Base-by-base conservation (phyloP, 805 yeast genomes). In the Spathaspora gorwiae region DNA sequence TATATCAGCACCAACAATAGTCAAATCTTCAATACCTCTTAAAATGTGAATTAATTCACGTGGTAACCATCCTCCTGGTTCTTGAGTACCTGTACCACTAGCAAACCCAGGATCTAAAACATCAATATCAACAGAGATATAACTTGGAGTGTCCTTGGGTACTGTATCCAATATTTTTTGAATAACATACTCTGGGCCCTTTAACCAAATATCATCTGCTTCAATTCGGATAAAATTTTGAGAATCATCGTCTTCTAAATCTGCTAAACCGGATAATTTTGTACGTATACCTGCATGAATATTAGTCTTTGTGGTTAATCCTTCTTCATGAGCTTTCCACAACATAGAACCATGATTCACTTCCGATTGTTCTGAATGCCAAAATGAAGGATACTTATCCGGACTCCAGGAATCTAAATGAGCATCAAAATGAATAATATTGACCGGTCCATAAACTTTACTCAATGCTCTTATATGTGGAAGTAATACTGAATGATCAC, bases 291-390 rank as follows among this genome's bases (percentile, higher is more conserved):
- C 95, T 24, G 87, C 84, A 57, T 87, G 95, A 37, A 84, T 71
- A 55, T 87, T 84, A 41, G 76, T 64, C 40, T 70, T 68, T 30
- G 79, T 67, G 30, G 84, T 61, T 43, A 85, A 66, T 0, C 87
- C 90, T 58, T 87, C 95, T 47, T 83, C 72, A 44, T 65, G 62
- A 6, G 92, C 92, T 73, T 83, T 76, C 94, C 94, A 87, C 34
- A 87, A 71, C 90, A 87, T 85, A 6, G 94, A 82, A 5, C 95
- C 95, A 57, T 87, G 95, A 36, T 86, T 87, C 62, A 84, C 76
- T 41, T 81, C 80, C 36, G 77, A 68, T 53, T 74, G 76, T 33
- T 75, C 73, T n/a, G 80, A 69, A 54, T 69, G 71, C 84, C 84
- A 79, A 56, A 73, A 77, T 13, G 80, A 67, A 24, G 87, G 85